Percentiles rank a stretch among this genome's conserved stretches.
Evolutionary conservation across 2,329 filamentous ascomycete genomes (phyloP).

Genomic region (Pseudogymnoascus sp.): DNA sequence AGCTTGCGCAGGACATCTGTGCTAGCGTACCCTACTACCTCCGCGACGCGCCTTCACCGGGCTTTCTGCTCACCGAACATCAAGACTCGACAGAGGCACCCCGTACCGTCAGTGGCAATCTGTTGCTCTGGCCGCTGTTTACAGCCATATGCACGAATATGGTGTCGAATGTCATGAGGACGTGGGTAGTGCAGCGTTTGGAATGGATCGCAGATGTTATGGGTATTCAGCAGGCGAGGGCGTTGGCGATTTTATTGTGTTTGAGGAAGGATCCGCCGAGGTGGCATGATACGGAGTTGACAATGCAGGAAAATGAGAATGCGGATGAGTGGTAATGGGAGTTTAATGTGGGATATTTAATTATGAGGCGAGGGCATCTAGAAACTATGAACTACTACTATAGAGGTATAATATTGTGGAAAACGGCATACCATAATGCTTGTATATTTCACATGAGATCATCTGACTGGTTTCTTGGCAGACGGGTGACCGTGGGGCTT

Average conservation of each 20-base stretch:
- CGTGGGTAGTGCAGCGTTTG: slow-evolving; percentile 22
- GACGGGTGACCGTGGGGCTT: no score
- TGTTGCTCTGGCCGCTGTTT: slow-evolving; percentile 24
- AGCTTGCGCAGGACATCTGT: slow-evolving; percentile 23
- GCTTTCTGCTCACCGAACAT: neutral
- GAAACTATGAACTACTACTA: no score
- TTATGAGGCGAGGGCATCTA: neutral
- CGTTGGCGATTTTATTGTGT: slow-evolving; percentile 15
- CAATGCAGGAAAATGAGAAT: neutral
- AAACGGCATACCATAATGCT: no score
- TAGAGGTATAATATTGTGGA: no score
- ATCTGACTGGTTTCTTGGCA: no score
- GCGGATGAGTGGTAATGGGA: neutral
- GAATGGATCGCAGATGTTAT: slow-evolving; percentile 21
- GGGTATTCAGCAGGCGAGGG: slow-evolving; percentile 21
- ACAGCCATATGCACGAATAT: slow-evolving; percentile 18
- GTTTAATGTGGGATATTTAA: neutral
- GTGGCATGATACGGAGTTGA: neutral
- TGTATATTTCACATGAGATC: no score
- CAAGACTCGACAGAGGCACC: slow-evolving; percentile 5
- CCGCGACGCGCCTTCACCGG: slow-evolving; percentile 10
- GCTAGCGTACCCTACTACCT: slow-evolving; percentile 22
- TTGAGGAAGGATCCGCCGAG: neutral
- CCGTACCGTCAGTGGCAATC: slow-evolving; percentile 19
- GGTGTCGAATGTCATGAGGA: slow-evolving; percentile 20